Conservation (phyloP, 2,329 filamentous ascomycete genomes). For the Cladosporium phlei region DNA sequence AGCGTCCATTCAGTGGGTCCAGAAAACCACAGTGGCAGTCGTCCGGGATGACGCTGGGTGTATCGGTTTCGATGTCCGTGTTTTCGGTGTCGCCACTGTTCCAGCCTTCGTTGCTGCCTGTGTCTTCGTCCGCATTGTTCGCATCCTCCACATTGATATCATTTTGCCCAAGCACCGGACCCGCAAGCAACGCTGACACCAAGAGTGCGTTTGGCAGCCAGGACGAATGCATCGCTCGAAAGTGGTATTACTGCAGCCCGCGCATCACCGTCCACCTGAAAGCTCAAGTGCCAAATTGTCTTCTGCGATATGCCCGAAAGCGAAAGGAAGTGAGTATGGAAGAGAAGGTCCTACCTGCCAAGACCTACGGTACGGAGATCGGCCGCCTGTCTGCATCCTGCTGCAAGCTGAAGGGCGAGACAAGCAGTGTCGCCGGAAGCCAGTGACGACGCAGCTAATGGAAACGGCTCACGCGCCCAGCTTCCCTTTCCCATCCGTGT, state of each 20-base stretch:
- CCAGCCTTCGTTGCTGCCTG: not conserved
- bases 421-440: not conserved
- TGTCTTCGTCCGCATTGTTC: not conserved
- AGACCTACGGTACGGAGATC: no score
- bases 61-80: not conserved
- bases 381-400: no score
- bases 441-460: not conserved
- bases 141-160: not conserved
- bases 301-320: no score
- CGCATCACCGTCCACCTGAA: no score
- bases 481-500: not conserved
- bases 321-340: no score
- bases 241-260: no score
- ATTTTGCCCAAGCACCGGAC: constrained; percentile 11
- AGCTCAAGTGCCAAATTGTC: no score
- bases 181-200: not conserved
- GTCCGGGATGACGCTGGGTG: not conserved
- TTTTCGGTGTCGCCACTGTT: not conserved
- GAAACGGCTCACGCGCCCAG: constrained; percentile 1
- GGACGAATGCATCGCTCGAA: constrained; percentile 7
- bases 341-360: no score
- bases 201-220: constrained; percentile 5
- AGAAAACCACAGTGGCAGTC: constrained; percentile 46
- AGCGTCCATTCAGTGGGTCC: constrained; percentile 34
- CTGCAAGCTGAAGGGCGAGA: constrained; percentile 9